A percentile compares a stretch with the other conserved stretches of the same genome.
Conservation (phyloP, 2,329 filamentous ascomycete genomes). For the Alternaria hordeiaustralica region DNA sequence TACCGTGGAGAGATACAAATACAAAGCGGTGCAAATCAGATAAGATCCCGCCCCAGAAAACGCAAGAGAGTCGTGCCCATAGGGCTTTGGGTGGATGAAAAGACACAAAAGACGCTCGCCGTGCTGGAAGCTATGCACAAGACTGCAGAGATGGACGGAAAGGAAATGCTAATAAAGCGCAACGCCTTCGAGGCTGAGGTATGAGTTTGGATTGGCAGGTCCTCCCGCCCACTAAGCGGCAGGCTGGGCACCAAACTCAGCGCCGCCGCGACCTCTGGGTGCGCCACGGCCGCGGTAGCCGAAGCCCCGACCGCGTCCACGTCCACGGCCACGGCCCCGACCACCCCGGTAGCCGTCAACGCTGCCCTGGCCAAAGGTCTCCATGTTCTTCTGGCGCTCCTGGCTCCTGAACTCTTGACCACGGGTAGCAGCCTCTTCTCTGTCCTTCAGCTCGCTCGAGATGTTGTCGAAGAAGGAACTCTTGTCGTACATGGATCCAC, state of each 20-base stretch:
- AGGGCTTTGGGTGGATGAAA: slow-evolving; percentile 10
- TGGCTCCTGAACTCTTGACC: slow-evolving; percentile 89
- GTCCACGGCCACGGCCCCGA: slow-evolving; percentile 75
- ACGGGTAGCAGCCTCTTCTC: slow-evolving; percentile 71
- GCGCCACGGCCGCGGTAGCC: slow-evolving; percentile 56
- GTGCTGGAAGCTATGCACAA: slow-evolving; percentile 6
- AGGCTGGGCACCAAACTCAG: slow-evolving; percentile 31
- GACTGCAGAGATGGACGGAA: background rate
- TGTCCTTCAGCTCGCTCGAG: slow-evolving; percentile 89
- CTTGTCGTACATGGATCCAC: slow-evolving; percentile 76
- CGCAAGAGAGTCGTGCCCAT: slow-evolving; percentile 15
- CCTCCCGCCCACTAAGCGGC: slow-evolving; percentile 22
- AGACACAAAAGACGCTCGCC: slow-evolving; percentile 8
- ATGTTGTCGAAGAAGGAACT: slow-evolving; percentile 97
- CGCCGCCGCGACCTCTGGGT: slow-evolving; percentile 36
- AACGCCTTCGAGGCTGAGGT: background rate
- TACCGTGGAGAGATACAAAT: slow-evolving; percentile 12
- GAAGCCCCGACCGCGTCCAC: slow-evolving; percentile 59
- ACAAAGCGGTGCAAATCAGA: slow-evolving; percentile 6
- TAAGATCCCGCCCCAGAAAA: slow-evolving; percentile 7
- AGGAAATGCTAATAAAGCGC: background rate
- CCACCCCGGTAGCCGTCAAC: slow-evolving; percentile 84
- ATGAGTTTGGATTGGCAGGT: background rate
- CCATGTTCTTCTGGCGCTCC: slow-evolving; percentile 93
- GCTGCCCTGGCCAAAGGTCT: slow-evolving; percentile 96